These are phyloP conservation scores for Tricholoma matsutake DNA, from an alignment of 768 basidiomycete species.

Conservation along the genomic window DNA sequence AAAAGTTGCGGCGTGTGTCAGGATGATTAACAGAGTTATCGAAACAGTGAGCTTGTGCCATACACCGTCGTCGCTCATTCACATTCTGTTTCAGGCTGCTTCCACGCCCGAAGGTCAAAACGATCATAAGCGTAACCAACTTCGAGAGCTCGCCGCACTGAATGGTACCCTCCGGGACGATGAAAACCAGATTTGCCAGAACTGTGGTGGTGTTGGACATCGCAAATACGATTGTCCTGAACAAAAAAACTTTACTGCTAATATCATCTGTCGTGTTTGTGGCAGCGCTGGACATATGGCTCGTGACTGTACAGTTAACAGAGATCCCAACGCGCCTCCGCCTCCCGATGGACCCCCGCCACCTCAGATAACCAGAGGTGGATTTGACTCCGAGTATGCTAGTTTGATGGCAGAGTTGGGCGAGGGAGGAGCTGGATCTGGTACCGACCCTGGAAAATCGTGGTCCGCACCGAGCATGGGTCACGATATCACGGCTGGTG, in stretches of 20 bases:
- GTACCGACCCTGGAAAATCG: constrained; percentile 51
- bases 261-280: constrained; percentile 98
- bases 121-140: constrained; percentile 98
- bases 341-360: constrained; percentile 44
- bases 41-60: constrained; percentile 71
- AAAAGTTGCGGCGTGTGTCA: constrained; percentile 89
- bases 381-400: constrained; percentile 97
- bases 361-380: constrained; percentile 57
- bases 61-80: constrained; percentile 3
- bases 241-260: constrained; percentile 97
- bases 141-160: constrained; percentile 93
- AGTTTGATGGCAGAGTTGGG: constrained; percentile 98
- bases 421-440: constrained; percentile 61
- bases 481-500: constrained; percentile 70
- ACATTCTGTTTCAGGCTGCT: constrained; percentile 67
- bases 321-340: constrained; percentile 71
- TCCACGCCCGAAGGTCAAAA: constrained; percentile 99
- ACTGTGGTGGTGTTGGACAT: constrained; percentile 90
- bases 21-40: constrained; percentile 95
- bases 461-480: constrained; percentile 50
- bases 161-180: constrained; percentile 99
- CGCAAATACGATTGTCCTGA: constrained; percentile 99
- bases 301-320: constrained; percentile 93
- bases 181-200: constrained; percentile 99
- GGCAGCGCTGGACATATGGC: constrained; percentile 99